Evolutionary conservation across 2,329 filamentous ascomycete species (phyloP), one percentile per base, ranked within the genome.

Genomic region (Colletotrichum sp.): DNA sequence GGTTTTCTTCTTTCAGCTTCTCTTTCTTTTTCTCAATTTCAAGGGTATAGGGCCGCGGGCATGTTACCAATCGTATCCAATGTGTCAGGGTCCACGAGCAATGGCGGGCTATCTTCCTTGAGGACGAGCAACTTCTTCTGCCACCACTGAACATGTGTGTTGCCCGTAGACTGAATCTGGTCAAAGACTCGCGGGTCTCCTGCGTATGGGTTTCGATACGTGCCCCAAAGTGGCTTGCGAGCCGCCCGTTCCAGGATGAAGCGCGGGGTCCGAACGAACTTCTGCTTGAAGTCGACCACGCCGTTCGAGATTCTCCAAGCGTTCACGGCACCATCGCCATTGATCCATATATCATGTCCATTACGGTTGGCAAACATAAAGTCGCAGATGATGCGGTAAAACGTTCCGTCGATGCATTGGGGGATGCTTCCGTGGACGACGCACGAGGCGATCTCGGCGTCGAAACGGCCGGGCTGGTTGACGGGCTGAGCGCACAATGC

Each of bases 21-120:
- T n/a, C 10, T 22, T 4, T 0, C n/a, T 22, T 22, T 22, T 13
- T 3, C 43, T 52, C 10, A 4, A 12, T n/a, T 52, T 22, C 3
- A 22, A 0, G 2, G 10, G 3, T 13, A 22, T 1, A 22, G 6
- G 10, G 10, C 10, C 4, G 6, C 43, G 18, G n/a, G n/a, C 13
- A 12, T 0, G 0, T 52, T 52, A 52, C n/a, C n/a, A 22, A 52
- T 22, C n/a, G 43, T 52, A 8, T 52, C n/a, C n/a, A 52, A 22
- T 13, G 43, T 52, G n/a, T 52, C 43, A 22, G 43, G 43, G 43
- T 22, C 43, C n/a, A 52, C 12, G 10, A 52, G 43, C 2, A 22
- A 8, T 10, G n/a, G 43, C 6, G 43, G 43, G 6, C 43, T 52
- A 13, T 22, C 43, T 22, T 52, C n/a, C 10, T 52, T 52, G 4